Conservation (phyloP, 495 filamentous ascomycete genomes). For the Tuber microsphaerosporum region DNA sequence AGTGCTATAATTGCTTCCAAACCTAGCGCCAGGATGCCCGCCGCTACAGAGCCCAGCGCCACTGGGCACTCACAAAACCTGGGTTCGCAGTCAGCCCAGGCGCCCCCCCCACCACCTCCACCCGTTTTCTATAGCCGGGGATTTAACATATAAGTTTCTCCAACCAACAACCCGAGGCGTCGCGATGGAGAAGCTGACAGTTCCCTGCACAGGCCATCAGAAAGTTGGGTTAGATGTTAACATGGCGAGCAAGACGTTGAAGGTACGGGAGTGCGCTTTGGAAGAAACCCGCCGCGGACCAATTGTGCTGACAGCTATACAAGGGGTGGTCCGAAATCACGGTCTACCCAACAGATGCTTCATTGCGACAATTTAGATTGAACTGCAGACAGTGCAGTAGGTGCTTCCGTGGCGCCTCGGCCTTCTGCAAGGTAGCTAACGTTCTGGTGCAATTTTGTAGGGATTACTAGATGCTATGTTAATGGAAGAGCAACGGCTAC, state of each 20-base stretch:
- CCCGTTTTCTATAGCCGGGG: slow-evolving; percentile 37
- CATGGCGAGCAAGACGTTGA: slow-evolving; percentile 65
- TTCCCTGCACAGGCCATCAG: slow-evolving; percentile 53
- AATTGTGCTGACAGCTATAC: slow-evolving; percentile 14
- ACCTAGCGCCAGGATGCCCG: slow-evolving; percentile 15
- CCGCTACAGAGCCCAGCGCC: slow-evolving; percentile 10
- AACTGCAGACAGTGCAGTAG: slow-evolving; percentile 82
- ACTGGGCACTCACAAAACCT: slow-evolving; percentile 5
- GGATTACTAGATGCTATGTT: slow-evolving; percentile 53
- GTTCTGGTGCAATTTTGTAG: slow-evolving; percentile 22
- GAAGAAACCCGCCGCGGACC: not conserved
- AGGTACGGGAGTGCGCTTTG: slow-evolving; percentile 44
- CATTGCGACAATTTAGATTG: slow-evolving; percentile 63
- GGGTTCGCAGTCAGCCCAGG: slow-evolving; percentile 39
- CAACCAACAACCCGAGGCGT: slow-evolving; percentile 32
- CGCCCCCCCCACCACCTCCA: slow-evolving; percentile 40
- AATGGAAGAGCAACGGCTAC: slow-evolving; percentile 58
- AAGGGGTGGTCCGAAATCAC: slow-evolving; percentile 66
- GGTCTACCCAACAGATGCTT: slow-evolving; percentile 60
- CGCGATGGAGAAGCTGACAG: slow-evolving; percentile 49
- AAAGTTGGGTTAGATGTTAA: slow-evolving; percentile 82
- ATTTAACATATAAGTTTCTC: slow-evolving; percentile 41
- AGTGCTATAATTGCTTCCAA: not conserved
- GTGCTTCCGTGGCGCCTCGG: slow-evolving; percentile 43
- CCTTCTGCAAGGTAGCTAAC: not conserved